phyloP scores from a whole-genome alignment of 2,329 filamentous ascomycete species.

The Podosphaera leucotricha region DNA sequence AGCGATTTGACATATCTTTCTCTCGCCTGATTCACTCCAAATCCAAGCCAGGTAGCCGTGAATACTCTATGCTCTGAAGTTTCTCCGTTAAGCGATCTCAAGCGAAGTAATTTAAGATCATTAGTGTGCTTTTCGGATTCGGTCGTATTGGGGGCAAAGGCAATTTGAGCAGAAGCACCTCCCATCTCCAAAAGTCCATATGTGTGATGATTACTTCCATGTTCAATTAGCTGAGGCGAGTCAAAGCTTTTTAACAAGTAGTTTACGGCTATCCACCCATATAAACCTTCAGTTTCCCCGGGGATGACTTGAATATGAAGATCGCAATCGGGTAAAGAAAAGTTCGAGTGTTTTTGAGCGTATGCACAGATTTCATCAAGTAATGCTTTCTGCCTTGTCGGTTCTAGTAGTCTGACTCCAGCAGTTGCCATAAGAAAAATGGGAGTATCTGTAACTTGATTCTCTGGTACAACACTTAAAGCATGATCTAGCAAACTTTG shows the following conservation, averaged over 20 bases:
- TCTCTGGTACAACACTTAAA: conserved; percentile 47
- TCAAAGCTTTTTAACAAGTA: conserved; percentile 87
- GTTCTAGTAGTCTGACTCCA: conserved; percentile 69
- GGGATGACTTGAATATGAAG: conserved; percentile 84
- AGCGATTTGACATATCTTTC: conserved; percentile 61
- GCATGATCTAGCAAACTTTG: conserved; percentile 62
- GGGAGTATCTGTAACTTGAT: conserved; percentile 62
- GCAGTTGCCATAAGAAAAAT: conserved; percentile 91
- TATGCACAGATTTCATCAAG: conserved; percentile 65
- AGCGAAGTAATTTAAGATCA: conserved; percentile 63
- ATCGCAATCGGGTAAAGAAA: conserved; percentile 72
- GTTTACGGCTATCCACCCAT: conserved; percentile 94
- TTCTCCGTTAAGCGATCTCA: conserved; percentile 62
- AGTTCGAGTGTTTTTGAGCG: conserved; percentile 50
- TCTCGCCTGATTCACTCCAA: conserved; percentile 86
- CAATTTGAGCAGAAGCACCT: conserved; percentile 89
- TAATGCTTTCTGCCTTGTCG: conserved; percentile 46
- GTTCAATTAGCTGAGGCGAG: conserved; percentile 44
- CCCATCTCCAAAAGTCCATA: conserved; percentile 99
- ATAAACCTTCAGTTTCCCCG: conserved; percentile 84
- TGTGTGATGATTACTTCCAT: conserved; percentile 75
- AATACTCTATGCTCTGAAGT: conserved; percentile 71
- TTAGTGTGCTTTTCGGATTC: conserved; percentile 76
- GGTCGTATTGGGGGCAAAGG: conserved; percentile 82
- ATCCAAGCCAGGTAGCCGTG: conserved; percentile 89